phyloP scores from a whole-genome alignment of 352 stramenopile genomes.

The Phytophthora rubi region DNA sequence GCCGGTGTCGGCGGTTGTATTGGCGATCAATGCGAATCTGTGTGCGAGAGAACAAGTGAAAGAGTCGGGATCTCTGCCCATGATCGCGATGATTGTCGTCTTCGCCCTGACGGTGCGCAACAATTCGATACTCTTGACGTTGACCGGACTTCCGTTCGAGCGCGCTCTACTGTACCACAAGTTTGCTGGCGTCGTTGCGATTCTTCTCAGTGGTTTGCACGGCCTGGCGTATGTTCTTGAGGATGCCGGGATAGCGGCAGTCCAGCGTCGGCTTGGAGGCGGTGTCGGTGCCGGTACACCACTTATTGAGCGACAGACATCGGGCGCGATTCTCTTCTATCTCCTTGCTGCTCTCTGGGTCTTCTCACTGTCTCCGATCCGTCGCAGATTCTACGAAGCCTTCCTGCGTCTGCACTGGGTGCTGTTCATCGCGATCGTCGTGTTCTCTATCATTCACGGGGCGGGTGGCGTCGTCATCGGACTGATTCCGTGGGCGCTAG shows the following conservation, averaged over 20 bases:
- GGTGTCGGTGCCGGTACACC: too few relatives aligned
- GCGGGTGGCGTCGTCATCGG: slow-evolving; percentile 38
- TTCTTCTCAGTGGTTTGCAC: slow-evolving; percentile 40
- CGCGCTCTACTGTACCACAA: slow-evolving; percentile 57
- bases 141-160: slow-evolving; percentile 51
- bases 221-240: slow-evolving; percentile 41
- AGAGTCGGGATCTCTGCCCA: slow-evolving; percentile 28
- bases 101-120: slow-evolving; percentile 52
- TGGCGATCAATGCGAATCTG: slow-evolving; percentile 26
- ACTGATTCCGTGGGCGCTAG: slow-evolving; percentile 33
- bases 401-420: slow-evolving; percentile 57
- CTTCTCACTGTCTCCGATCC: slow-evolving; percentile 37
- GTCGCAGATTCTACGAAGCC: slow-evolving; percentile 50
- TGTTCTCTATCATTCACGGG: slow-evolving; percentile 44
- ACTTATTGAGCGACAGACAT: not conserved
- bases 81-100: slow-evolving; percentile 38
- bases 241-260: slow-evolving; percentile 4
- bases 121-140: slow-evolving; percentile 47
- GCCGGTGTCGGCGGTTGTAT: slow-evolving; percentile 11
- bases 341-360: slow-evolving; percentile 32
- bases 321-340: slow-evolving; percentile 32
- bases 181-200: slow-evolving; percentile 34
- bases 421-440: slow-evolving; percentile 47
- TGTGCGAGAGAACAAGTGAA: slow-evolving; percentile 14
- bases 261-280: slow-evolving; percentile 1